Conservation (phyloP, 805 yeast genomes). For the Lipomyces yamadae region DNA sequence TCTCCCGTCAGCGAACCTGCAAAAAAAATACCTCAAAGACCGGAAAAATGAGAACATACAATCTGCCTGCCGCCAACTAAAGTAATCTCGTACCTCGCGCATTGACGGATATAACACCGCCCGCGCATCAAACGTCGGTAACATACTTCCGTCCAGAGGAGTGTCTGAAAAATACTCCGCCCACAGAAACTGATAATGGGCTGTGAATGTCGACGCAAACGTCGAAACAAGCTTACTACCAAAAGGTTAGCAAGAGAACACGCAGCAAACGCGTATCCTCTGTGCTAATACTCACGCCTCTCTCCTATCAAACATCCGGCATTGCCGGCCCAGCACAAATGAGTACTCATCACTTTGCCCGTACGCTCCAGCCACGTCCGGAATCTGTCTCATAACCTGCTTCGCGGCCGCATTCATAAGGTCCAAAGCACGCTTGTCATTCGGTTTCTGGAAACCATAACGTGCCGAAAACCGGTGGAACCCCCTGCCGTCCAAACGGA, state of each 20-base stretch:
- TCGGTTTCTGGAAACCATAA: constrained; percentile 84
- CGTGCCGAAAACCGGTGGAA: constrained; percentile 77
- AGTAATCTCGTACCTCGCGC: constrained; percentile 70
- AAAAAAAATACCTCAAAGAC: background rate
- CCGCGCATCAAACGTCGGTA: constrained; percentile 91
- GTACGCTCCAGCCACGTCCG: constrained; percentile 79
- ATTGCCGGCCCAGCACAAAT: constrained; percentile 67
- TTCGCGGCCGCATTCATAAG: constrained; percentile 84
- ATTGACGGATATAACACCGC: constrained; percentile 82
- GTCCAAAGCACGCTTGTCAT: constrained; percentile 73
- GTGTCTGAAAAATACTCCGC: constrained; percentile 56
- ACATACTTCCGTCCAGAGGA: constrained; percentile 54
- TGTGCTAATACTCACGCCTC: constrained; percentile 48
- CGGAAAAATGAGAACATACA: constrained; percentile 45
- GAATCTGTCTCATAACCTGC: constrained; percentile 63
- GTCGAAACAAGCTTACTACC: constrained; percentile 73
- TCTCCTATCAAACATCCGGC: constrained; percentile 80
- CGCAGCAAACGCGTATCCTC: too few relatives aligned
- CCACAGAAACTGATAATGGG: constrained; percentile 77
- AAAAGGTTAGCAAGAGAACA: background rate
- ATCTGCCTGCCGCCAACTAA: constrained; percentile 95
- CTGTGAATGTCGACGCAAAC: constrained; percentile 79
- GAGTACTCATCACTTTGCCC: constrained; percentile 97
- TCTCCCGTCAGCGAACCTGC: constrained; percentile 42
- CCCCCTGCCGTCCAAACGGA: constrained; percentile 91